Percentiles rank a stretch among this genome's conserved stretches.
Conservation (phyloP, 306 rosid genomes). For the Pterocarpus santalinus region DNA sequence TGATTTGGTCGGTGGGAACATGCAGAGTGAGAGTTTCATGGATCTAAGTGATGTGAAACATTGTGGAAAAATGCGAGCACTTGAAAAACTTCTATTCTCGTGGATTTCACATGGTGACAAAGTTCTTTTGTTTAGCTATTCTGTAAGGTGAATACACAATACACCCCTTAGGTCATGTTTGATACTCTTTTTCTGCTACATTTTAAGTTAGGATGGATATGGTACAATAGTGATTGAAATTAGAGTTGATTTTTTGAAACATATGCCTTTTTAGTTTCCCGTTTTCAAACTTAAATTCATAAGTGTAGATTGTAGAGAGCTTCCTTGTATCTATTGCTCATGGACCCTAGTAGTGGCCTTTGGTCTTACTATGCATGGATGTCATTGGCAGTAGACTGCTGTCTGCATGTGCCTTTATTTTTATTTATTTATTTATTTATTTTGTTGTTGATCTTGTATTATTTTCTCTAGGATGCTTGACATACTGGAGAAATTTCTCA, state of each 20-base stretch:
- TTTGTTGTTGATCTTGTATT: slow-evolving; percentile 48
- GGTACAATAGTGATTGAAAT: slow-evolving; percentile 1
- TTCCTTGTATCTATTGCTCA: slow-evolving; percentile 19
- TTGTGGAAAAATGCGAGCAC: slow-evolving; percentile 95
- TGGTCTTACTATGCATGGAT: slow-evolving; percentile 12
- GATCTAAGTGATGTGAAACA: slow-evolving; percentile 88
- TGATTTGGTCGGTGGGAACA: slow-evolving; percentile 85
- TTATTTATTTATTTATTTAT: not conserved
- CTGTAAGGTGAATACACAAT: slow-evolving; percentile 83
- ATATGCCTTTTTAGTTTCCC: slow-evolving; percentile 28
- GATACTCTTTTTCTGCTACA: slow-evolving; percentile 7
- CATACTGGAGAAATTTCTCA: slow-evolving; percentile 89
- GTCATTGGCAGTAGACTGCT: slow-evolving; percentile 31
- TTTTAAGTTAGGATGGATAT: slow-evolving; percentile 32
- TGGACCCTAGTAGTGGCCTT: slow-evolving; percentile 18
- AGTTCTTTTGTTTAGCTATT: slow-evolving; percentile 94
- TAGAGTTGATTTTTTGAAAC: slow-evolving; percentile 12
- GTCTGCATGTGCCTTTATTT: not conserved
- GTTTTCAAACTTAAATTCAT: slow-evolving; percentile 25
- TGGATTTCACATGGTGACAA: slow-evolving; percentile 90
- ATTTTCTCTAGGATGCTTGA: slow-evolving; percentile 82
- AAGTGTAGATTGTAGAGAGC: not conserved
- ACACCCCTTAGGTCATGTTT: slow-evolving; percentile 31
- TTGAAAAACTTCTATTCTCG: slow-evolving; percentile 77
- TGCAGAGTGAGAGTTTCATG: slow-evolving; percentile 84